Evolutionary conservation across 306 rosid genomes (phyloP).

Genomic region (Malus orientalis): DNA sequence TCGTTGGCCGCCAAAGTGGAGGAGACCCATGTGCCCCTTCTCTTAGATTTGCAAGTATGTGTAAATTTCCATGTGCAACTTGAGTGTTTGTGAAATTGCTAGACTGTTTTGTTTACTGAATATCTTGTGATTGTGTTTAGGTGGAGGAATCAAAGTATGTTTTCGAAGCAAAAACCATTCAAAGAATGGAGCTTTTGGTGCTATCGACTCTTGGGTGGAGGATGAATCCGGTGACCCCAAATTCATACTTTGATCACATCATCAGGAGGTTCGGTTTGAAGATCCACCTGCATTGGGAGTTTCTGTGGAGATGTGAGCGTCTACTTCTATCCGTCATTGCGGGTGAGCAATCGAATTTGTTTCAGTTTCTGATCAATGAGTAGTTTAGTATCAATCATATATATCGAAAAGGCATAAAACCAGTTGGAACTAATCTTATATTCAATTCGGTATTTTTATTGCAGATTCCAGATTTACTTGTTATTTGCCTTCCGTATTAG

Average conservation of each 20-base stretch:
- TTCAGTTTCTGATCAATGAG: not conserved
- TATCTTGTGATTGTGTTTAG: constrained; percentile 28
- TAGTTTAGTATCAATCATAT: not conserved
- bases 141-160: constrained; percentile 65
- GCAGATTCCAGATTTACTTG: constrained; percentile 61
- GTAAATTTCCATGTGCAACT: constrained; percentile 2
- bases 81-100: constrained; percentile 46
- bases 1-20: constrained; percentile 89
- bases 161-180: constrained; percentile 77
- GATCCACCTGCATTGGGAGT: constrained; percentile 64
- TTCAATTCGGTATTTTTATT: constrained; percentile 3
- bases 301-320: constrained; percentile 62
- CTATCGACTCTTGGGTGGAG: constrained; percentile 82
- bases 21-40: constrained; percentile 76
- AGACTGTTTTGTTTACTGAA: not conserved
- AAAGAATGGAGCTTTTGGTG: constrained; percentile 94
- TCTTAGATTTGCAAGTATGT: constrained; percentile 77
- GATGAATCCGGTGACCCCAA: constrained; percentile 89
- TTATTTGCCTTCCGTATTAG: constrained; percentile 68
- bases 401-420: not conserved
- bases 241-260: constrained; percentile 76
- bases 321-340: constrained; percentile 53
- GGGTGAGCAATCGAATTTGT: constrained; percentile 35
- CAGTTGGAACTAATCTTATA: not conserved
- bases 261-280: constrained; percentile 69